Base-by-base conservation (phyloP, 805 yeast species). In the Myxozyma sirexii region DNA sequence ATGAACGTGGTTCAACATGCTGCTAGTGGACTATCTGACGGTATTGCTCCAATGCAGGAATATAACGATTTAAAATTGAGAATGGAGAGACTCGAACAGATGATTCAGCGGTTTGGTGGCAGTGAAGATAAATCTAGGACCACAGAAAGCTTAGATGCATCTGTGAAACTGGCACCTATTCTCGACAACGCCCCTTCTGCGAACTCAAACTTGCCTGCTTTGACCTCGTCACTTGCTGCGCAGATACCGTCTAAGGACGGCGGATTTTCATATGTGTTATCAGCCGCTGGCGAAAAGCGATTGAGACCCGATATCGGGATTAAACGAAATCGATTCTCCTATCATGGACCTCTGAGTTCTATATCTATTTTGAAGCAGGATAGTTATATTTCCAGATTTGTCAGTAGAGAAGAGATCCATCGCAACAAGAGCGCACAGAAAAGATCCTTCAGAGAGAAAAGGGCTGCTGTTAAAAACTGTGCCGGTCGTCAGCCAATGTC, bases 11-110 rank as follows among this genome's bases (percentile, higher is more conserved):
- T 21, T 29, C 23, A 43, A 27, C 15, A 27, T 7, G 21, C 26
- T 4, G 27, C 48, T 4, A 13, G 21, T 21, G 45, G 41, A 3
- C 19, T 29, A n/a, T 8, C 41, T n/a, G 41, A 24, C 19, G 23
- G 39, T 1, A 44, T 41, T 0, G 19, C 44, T 7, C 37, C 58
- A 2, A 17, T 43, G 2, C 43, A 15, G 15, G 65, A 59, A 24
- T 59, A 48, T 37, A 33, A 15, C n/a, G 65, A 62, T 17, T 49
- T 59, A 10, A 59, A 55, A 41, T n/a, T 21, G 12, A 47, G 65
- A 4, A 62, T 62, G 60, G 65, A 43, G 19, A 41, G 59, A 8
- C 38, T 61, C 7, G 65, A 59, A 39, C 31, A 37, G 13, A 23
- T 61, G 43, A 29, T 57, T 4, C 50, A 29, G 17, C 26, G 33